A percentile compares a stretch with the other conserved stretches of the same genome.
Conservation (phyloP, 2,329 filamentous ascomycete genomes). For the Cladosporium sphaerospermum region DNA sequence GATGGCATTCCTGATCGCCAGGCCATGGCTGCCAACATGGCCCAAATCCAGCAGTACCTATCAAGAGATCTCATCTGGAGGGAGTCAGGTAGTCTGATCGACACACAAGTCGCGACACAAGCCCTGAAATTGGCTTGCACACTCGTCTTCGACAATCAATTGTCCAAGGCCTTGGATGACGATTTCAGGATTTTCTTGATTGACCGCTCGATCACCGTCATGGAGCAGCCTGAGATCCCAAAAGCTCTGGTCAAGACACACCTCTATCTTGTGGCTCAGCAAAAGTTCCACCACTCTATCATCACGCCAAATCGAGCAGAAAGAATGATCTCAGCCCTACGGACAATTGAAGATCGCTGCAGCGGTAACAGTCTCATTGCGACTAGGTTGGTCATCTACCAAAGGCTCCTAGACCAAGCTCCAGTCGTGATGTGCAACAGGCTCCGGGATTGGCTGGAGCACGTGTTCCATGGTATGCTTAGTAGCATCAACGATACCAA, state of each 20-base stretch:
- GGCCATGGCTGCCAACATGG: conserved; percentile 68
- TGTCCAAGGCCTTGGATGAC: conserved; percentile 62
- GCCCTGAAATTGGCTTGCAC: conserved; percentile 71
- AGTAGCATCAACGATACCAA: conserved; percentile 73
- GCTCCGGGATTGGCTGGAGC: conserved; percentile 68
- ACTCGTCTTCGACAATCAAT: conserved; percentile 67
- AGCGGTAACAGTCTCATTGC: conserved; percentile 76
- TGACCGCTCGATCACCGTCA: conserved; percentile 69
- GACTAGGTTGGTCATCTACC: conserved; percentile 72
- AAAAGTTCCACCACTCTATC: conserved; percentile 68
- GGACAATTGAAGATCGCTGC: conserved; percentile 65
- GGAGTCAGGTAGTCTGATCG: conserved; percentile 41
- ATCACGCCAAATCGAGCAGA: conserved; percentile 67
- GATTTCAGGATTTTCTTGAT: conserved; percentile 77
- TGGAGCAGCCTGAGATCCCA: conserved; percentile 61
- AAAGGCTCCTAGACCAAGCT: conserved; percentile 66
- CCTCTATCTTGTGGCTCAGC: conserved; percentile 72
- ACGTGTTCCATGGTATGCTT: conserved; percentile 75
- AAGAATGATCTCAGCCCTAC: conserved; percentile 63
- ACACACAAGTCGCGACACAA: conserved; percentile 68
- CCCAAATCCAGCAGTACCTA: conserved; percentile 72
- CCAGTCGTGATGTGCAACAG: conserved; percentile 64
- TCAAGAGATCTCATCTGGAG: conserved; percentile 69
- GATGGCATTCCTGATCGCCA: conserved; percentile 72
- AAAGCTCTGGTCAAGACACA: conserved; percentile 76